Conservation (phyloP, 2,329 filamentous ascomycete species). For the Penicillium glabrum region DNA sequence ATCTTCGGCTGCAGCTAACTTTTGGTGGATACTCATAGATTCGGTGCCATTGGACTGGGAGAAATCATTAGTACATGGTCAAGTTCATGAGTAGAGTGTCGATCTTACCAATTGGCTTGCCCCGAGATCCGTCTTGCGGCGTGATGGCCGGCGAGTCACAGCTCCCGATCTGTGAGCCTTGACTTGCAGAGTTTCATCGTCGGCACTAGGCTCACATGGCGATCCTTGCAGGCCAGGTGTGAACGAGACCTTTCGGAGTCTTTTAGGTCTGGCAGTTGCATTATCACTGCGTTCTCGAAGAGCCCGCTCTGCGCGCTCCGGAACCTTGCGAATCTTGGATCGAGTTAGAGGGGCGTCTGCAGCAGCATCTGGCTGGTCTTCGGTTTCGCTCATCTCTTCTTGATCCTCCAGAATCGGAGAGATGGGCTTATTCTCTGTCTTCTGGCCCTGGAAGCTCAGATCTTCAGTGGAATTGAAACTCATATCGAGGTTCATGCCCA, state of each 20-base stretch:
- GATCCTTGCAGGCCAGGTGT: constrained; percentile 33
- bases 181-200: constrained; percentile 35
- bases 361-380: constrained; percentile 15
- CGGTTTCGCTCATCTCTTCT: constrained; percentile 28
- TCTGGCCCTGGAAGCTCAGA: constrained; percentile 16
- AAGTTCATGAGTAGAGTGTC: background rate
- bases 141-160: constrained; percentile 29
- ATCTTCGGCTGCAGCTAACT: constrained; percentile 43
- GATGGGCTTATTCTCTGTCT: constrained; percentile 23
- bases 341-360: constrained; percentile 10
- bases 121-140: constrained; percentile 28
- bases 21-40: constrained; percentile 41
- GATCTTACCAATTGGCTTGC: constrained; percentile 31
- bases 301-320: constrained; percentile 27
- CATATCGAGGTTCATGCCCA: constrained; percentile 44
- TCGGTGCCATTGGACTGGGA: constrained; percentile 16
- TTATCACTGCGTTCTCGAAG: constrained; percentile 41
- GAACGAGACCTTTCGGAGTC: constrained; percentile 40
- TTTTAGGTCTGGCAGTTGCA: constrained; percentile 22
- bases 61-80: constrained; percentile 7
- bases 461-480: constrained; percentile 28
- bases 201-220: constrained; percentile 24
- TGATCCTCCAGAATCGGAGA: constrained; percentile 35
- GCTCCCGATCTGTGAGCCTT: constrained; percentile 34
- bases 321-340: constrained; percentile 24